A percentile compares a stretch with the other conserved stretches of the same genome.
phyloP scores from a whole-genome alignment of 1,139 yeast genomes.

The Suhomyces wounanorum region DNA sequence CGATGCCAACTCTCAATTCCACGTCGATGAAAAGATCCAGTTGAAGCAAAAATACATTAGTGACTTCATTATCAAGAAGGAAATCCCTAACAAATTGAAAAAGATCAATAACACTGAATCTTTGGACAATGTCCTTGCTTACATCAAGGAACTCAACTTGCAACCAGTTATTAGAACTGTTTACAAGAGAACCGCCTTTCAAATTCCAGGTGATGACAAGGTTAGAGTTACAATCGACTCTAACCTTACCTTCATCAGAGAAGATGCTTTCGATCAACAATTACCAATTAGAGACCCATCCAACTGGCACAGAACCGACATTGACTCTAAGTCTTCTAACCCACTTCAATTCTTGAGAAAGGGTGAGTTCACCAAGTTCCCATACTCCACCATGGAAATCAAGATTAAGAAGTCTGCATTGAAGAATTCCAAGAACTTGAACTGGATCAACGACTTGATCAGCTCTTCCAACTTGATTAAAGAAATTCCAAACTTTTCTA shows the following conservation, averaged over 20 bases:
- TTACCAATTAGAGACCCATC: slow-evolving; percentile 88
- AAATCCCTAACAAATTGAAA: slow-evolving; percentile 19
- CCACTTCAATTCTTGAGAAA: slow-evolving; percentile 76
- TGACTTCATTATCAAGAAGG: slow-evolving; percentile 49
- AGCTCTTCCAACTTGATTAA: slow-evolving; percentile 75
- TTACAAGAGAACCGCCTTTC: slow-evolving; percentile 93
- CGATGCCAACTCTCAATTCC: slow-evolving; percentile 53
- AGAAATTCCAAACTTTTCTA: slow-evolving; percentile 88
- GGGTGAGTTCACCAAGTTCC: slow-evolving; percentile 86
- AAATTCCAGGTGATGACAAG: slow-evolving; percentile 95
- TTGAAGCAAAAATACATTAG: slow-evolving; percentile 80
- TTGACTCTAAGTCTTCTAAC: slow-evolving; percentile 72
- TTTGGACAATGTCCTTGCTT: slow-evolving; percentile 60
- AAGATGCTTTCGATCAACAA: slow-evolving; percentile 80
- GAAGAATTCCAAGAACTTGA: slow-evolving; percentile 43
- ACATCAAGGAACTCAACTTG: slow-evolving; percentile 64
- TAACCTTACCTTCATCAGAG: slow-evolving; percentile 83
- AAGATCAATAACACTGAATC: slow-evolving; percentile 41
- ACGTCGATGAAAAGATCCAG: slow-evolving; percentile 58
- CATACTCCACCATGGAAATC: slow-evolving; percentile 89
- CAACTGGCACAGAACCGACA: slow-evolving; percentile 90
- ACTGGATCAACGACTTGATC: slow-evolving; percentile 88
- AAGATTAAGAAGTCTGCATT: slow-evolving; percentile 62
- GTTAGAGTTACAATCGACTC: slow-evolving; percentile 89
- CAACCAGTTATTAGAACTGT: slow-evolving; percentile 87